Conservation (phyloP, 257 asterid species). For the Scutellaria minor region DNA sequence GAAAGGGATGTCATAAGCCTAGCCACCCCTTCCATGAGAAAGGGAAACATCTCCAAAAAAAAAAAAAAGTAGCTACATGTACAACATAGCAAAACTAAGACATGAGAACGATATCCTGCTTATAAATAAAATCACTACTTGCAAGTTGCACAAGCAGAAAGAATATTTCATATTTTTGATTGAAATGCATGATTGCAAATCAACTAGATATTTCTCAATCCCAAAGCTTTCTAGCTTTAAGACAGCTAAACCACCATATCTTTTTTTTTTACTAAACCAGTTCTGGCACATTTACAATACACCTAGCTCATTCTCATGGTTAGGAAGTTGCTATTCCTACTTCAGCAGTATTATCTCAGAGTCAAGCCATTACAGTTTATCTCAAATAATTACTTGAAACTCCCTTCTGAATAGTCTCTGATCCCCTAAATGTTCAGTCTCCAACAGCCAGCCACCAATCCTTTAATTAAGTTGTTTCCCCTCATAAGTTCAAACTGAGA, state of each 20-base stretch:
- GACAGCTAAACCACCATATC: background rate
- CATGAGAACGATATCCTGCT: background rate
- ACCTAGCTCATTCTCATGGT: constrained; percentile 4
- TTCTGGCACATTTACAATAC: background rate
- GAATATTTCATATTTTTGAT: constrained; percentile 4
- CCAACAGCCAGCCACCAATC: constrained; percentile 10
- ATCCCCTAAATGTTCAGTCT: constrained; percentile 8
- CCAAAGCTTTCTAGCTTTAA: background rate
- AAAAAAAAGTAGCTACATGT: background rate
- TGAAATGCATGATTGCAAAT: background rate
- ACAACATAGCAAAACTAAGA: constrained; percentile 1
- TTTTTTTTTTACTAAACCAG: background rate
- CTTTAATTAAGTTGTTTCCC: background rate
- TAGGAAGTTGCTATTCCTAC: background rate
- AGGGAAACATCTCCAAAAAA: constrained; percentile 19
- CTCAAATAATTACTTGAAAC: background rate
- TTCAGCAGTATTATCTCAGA: background rate
- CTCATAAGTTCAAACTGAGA: background rate
- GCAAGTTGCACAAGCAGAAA: background rate
- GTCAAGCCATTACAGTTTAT: background rate
- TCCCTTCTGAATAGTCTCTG: background rate
- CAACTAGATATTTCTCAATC: background rate
- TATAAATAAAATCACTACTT: background rate
- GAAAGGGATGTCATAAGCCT: constrained; percentile 2
- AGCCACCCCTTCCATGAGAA: constrained; percentile 4